A percentile compares a stretch with the other conserved stretches of the same genome.
These are phyloP conservation scores for Setaria viridis DNA, from an alignment of 202 grass and related monocot genomes.

Conservation along the genomic window DNA sequence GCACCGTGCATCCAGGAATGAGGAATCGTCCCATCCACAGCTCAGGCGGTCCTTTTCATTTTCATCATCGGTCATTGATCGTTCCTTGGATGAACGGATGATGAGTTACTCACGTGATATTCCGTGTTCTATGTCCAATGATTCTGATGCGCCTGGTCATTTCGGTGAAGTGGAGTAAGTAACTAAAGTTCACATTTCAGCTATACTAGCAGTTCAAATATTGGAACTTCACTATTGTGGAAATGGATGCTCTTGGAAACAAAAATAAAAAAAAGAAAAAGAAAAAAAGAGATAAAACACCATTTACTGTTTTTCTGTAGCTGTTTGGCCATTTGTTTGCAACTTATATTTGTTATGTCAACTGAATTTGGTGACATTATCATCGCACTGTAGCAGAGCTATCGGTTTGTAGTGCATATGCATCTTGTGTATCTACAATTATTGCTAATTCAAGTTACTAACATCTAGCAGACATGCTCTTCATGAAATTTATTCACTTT, in stretches of 20 bases:
- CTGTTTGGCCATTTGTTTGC: not conserved
- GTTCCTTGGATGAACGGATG: conserved; percentile 46
- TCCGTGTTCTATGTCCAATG: conserved; percentile 50
- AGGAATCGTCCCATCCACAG: conserved; percentile 57
- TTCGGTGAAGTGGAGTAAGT: conserved; percentile 69
- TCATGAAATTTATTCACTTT: conserved; percentile 12
- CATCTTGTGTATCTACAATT: not conserved
- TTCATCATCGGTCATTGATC: conserved; percentile 51
- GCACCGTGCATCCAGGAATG: conserved; percentile 32
- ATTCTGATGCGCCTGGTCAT: conserved; percentile 53
- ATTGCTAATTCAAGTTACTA: conserved; percentile 7
- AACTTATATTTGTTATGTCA: not conserved
- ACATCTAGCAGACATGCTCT: not conserved
- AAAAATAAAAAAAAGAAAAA: too few relatives aligned
- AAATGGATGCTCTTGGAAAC: not conserved
- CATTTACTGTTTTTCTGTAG: not conserved
- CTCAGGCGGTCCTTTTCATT: conserved; percentile 74
- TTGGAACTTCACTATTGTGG: not conserved
- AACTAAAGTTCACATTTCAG: not conserved
- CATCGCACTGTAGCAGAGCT: not conserved
- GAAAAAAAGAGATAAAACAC: not conserved
- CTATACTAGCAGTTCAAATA: not conserved
- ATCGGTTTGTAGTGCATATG: conserved; percentile 2
- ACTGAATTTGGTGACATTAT: not conserved
- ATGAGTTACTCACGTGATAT: conserved; percentile 46